Evolutionary conservation across 768 basidiomycete genomes (phyloP), one percentile per base, ranked within the genome.

Genomic region (Boletus coccyginus): DNA sequence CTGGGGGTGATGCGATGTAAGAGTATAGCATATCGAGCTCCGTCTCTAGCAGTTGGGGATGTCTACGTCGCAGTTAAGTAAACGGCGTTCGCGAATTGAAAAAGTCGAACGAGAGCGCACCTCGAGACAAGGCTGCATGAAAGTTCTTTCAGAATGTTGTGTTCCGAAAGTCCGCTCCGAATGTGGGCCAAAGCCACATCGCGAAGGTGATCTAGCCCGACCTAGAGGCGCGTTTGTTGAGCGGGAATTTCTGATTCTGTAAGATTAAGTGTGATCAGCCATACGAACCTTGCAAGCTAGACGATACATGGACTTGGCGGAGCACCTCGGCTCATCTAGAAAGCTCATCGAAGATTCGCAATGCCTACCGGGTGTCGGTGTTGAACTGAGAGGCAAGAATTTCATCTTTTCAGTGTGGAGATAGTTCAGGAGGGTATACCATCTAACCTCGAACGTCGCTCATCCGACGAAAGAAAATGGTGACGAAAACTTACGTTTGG

Each of bases 261-360:
- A 35, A 33, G 6, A 13, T 42, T 35, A 7, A 27, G 5, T 29
- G 3, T 16, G 39, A 17, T 13, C 0, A 19, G 0, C 8, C 3
- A 40, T 12, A 55, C 62, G 11, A 48, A 74, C 77, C 67, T 77
- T 77, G 46, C 60, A 59, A 0, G 78, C 76, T 0, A 78, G 63
- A 14, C 74, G 72, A 55, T 76, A 78, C 73, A 78, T 78, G 0
- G 76, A 78, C 50, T 78, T 78, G 0, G 77, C 73, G 5, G 77
- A 78, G 44, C 76, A 77, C 17, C 35, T 47, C 7, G 59, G 54
- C 7, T 41, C 44, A 7, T 62, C 52, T 2, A 43, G 9, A n/a
- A 50, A 19, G 14, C 42, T 39, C 2, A n/a, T 27, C 8, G 43
- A 60, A 12, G 46, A 35, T 39, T 14, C 44, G 2, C 16, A 3